Evolutionary conservation across 2,329 filamentous ascomycete genomes (phyloP).

Genomic region (Periconia macrospinosa): DNA sequence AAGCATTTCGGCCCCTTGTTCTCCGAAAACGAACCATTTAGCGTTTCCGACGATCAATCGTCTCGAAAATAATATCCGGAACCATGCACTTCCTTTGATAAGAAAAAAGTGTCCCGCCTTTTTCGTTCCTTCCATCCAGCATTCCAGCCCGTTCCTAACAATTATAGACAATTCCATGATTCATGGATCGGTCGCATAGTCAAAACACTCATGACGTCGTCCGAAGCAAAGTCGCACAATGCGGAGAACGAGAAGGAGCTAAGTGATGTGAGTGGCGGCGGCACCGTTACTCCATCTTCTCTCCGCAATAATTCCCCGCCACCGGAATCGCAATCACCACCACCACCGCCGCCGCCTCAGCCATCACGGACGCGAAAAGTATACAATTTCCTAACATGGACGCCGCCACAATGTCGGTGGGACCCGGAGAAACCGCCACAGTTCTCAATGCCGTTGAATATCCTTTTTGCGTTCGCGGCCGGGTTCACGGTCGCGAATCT

Average conservation of each 20-base stretch:
- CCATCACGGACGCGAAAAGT: conserved; percentile 10
- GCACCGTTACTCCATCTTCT: not conserved
- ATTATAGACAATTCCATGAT: not conserved
- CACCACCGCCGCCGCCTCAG: not conserved
- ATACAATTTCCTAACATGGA: conserved; percentile 54
- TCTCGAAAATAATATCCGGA: too few relatives aligned
- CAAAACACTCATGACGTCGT: not conserved
- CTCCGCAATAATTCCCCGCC: not conserved
- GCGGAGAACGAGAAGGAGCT: not conserved
- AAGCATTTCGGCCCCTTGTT: not conserved
- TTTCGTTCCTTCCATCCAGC: too few relatives aligned
- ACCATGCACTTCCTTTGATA: too few relatives aligned
- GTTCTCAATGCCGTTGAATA: conserved; percentile 69
- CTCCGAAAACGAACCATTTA: not conserved
- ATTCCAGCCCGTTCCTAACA: too few relatives aligned
- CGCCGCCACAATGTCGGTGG: conserved; percentile 69
- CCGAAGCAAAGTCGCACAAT: not conserved
- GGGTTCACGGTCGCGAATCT: conserved; percentile 79
- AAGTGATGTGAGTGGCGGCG: not conserved
- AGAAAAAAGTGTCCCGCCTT: too few relatives aligned
- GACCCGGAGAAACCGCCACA: conserved; percentile 65
- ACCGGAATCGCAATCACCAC: not conserved
- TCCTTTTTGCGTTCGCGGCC: conserved; percentile 69
- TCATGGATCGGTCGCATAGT: not conserved
- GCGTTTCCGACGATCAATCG: not conserved